phyloP scores from a whole-genome alignment of 257 asterid species.

The Anisodus acutangulus region DNA sequence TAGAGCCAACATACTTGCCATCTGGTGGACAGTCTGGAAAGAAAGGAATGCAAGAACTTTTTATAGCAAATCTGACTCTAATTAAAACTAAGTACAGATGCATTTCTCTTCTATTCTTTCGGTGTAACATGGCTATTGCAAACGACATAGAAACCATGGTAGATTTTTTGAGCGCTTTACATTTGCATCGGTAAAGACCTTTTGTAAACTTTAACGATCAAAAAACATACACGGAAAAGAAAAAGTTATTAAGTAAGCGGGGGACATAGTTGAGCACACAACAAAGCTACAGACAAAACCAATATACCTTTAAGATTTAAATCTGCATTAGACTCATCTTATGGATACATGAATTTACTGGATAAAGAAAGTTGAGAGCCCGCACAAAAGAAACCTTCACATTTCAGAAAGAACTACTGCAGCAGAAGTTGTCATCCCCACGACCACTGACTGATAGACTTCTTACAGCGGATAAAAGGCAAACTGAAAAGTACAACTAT shows the following conservation, averaged over 20 bases:
- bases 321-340: not conserved
- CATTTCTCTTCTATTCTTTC: too few species aligned
- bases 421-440: conserved; percentile 11
- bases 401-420: conserved; percentile 1
- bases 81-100: too few species aligned
- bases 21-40: too few species aligned
- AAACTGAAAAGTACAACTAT: not conserved
- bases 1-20: too few species aligned
- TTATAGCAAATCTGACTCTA: too few species aligned
- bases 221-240: too few species aligned
- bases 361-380: conserved; percentile 23
- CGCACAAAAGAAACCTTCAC: not conserved
- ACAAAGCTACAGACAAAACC: not conserved
- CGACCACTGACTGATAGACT: not conserved
- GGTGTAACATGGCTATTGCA: too few species aligned
- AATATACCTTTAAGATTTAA: not conserved
- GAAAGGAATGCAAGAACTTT: too few species aligned
- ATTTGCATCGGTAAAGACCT: too few species aligned
- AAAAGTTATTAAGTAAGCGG: not conserved
- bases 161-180: too few species aligned
- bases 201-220: too few species aligned
- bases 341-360: not conserved
- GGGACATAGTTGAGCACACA: not conserved
- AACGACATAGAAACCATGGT: too few species aligned
- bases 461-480: conserved; percentile 12